Evolutionary conservation across 2,329 filamentous ascomycete genomes (phyloP).

Genomic region (Alternaria postmessia): DNA sequence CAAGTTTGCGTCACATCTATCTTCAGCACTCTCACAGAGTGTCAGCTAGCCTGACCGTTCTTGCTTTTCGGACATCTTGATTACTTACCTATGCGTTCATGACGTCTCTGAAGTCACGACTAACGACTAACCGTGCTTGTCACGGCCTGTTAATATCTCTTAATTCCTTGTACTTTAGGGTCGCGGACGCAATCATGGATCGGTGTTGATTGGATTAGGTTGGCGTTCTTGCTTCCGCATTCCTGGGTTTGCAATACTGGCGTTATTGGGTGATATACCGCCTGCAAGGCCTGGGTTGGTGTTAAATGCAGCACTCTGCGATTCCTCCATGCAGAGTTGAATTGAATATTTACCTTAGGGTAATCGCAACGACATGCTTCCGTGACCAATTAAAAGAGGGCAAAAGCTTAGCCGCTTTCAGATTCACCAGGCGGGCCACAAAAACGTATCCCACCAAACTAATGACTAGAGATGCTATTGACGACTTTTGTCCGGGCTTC

Average conservation of each 20-base stretch:
- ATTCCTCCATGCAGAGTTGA: conserved; percentile 3
- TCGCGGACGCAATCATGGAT: neutral
- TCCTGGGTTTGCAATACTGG: conserved; percentile 6
- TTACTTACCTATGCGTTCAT: conserved; percentile 11
- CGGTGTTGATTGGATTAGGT: conserved; percentile 6
- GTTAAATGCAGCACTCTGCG: conserved; percentile 4
- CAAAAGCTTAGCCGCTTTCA: neutral
- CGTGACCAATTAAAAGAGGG: neutral
- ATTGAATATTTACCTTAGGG: conserved; percentile 4
- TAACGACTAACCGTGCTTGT: conserved; percentile 14
- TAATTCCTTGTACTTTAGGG: conserved; percentile 15
- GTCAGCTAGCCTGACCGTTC: conserved; percentile 21
- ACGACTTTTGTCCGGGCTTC: neutral
- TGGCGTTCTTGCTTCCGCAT: neutral
- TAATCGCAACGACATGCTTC: neutral
- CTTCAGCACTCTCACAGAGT: conserved; percentile 34
- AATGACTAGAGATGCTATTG: neutral
- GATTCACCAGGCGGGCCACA: neutral
- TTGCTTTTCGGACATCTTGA: conserved; percentile 16
- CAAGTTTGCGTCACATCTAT: conserved; percentile 41
- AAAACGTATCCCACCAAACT: neutral
- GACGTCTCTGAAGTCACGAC: conserved; percentile 19
- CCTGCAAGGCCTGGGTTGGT: conserved; percentile 10
- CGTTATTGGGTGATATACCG: conserved; percentile 17
- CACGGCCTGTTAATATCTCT: conserved; percentile 16